These are phyloP conservation scores for Brettanomyces custersianus DNA, from an alignment of 805 yeast genomes.

Conservation along the genomic window DNA sequence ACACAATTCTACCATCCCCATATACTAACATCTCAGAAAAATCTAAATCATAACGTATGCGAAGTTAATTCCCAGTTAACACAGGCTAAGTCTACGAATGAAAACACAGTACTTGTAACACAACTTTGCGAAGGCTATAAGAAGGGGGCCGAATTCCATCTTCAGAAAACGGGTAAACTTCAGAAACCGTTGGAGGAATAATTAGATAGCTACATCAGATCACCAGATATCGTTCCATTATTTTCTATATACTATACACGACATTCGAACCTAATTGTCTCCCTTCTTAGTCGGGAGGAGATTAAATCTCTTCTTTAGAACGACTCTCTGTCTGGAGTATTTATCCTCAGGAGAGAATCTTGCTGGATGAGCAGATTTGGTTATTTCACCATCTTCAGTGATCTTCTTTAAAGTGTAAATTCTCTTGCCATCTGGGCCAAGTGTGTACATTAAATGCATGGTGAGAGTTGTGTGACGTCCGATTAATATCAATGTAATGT, in stretches of 20 bases:
- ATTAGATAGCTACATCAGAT: no score
- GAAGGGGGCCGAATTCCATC: constrained; percentile 59
- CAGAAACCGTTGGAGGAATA: constrained; percentile 32
- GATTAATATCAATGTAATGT: neutral
- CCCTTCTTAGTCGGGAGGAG: constrained; percentile 48
- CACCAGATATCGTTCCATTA: no score
- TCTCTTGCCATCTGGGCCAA: constrained; percentile 92
- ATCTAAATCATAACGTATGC: constrained; percentile 61
- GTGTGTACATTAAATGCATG: constrained; percentile 99
- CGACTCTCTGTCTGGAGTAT: constrained; percentile 97
- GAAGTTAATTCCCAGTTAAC: constrained; percentile 54
- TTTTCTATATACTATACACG: no score
- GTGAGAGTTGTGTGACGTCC: neutral
- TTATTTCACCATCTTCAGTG: constrained; percentile 83
- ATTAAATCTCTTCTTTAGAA: constrained; percentile 89
- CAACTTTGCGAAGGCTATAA: constrained; percentile 76
- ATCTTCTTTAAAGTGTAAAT: constrained; percentile 81
- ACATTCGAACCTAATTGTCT: neutral
- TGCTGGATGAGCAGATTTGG: constrained; percentile 99
- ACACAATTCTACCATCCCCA: constrained; percentile 3
- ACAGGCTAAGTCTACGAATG: constrained; percentile 55
- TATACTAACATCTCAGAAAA: constrained; percentile 50
- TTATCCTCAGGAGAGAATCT: constrained; percentile 99
- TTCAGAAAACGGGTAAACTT: constrained; percentile 60
- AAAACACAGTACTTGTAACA: constrained; percentile 61